phyloP scores from a whole-genome alignment of 1,139 yeast genomes.

The Schwanniomyces etchellsii region DNA sequence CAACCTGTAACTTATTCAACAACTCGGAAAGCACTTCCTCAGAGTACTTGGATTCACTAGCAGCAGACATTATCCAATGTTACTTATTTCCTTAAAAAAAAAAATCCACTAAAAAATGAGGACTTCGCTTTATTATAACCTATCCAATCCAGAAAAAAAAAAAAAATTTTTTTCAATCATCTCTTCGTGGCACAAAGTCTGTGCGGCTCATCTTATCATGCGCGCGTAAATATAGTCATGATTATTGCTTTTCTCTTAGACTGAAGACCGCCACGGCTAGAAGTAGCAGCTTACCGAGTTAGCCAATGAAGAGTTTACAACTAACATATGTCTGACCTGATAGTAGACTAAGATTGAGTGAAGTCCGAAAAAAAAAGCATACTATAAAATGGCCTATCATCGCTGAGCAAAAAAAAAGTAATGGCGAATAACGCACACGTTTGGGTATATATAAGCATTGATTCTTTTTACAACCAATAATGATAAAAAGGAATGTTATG shows the following conservation, averaged over 20 bases:
- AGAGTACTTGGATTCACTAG: slow-evolving; percentile 60
- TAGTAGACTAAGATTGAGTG: too few species aligned
- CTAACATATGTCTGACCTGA: too few species aligned
- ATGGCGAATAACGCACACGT: background rate
- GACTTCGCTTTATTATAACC: slow-evolving; percentile 3
- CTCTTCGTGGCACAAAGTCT: slow-evolving; percentile 7
- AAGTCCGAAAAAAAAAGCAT: too few species aligned
- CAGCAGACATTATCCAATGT: slow-evolving; percentile 50
- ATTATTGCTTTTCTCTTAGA: too few species aligned
- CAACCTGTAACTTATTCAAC: slow-evolving; percentile 87
- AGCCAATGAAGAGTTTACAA: too few species aligned
- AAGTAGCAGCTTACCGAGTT: too few species aligned
- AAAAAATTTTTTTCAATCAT: slow-evolving; percentile 9
- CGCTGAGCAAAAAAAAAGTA: too few species aligned
- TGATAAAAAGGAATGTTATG: too few species aligned
- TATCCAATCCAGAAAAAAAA: slow-evolving; percentile 3
- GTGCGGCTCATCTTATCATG: slow-evolving; percentile 1
- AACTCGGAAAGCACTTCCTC: slow-evolving; percentile 88
- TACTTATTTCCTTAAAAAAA: slow-evolving; percentile 10
- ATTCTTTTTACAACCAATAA: background rate
- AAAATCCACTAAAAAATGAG: slow-evolving; percentile 6
- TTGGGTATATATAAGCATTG: background rate
- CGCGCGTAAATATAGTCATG: too few species aligned
- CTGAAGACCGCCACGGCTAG: too few species aligned
- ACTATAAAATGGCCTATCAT: too few species aligned